Percentiles rank a stretch among this genome's conserved stretches.
phyloP scores from a whole-genome alignment of 345 rosid genomes.

The Hibiscus mutabilis region DNA sequence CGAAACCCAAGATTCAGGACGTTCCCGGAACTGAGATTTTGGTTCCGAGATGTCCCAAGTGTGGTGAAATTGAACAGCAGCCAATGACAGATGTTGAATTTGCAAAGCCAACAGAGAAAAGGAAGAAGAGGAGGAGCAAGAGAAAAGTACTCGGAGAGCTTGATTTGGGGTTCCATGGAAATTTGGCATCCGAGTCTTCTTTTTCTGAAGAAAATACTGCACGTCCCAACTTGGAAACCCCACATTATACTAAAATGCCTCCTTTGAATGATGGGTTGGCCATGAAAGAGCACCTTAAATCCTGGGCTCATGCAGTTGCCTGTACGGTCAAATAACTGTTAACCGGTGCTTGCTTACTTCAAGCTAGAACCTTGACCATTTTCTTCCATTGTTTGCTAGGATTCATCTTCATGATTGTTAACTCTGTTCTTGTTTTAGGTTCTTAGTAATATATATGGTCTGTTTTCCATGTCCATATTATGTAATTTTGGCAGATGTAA shows the following conservation, averaged over 20 bases:
- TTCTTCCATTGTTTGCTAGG: background rate
- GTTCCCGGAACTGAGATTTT: background rate
- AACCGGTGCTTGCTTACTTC: background rate
- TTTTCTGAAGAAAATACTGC: background rate
- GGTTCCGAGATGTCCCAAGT: constrained; percentile 12
- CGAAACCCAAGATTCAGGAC: constrained; percentile 11
- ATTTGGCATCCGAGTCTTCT: constrained; percentile 6
- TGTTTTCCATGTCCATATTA: background rate
- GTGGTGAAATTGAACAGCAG: constrained; percentile 19
- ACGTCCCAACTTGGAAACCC: background rate
- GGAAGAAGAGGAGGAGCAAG: constrained; percentile 10
- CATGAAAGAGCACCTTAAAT: constrained; percentile 57
- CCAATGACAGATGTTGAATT: constrained; percentile 17
- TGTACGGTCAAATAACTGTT: constrained; percentile 29
- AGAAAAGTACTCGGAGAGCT: constrained; percentile 29
- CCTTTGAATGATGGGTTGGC: constrained; percentile 43
- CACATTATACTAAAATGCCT: constrained; percentile 29
- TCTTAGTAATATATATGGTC: background rate
- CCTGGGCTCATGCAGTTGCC: constrained; percentile 59
- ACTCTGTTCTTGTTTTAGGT: background rate
- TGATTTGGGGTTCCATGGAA: constrained; percentile 22
- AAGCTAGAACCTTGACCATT: background rate
- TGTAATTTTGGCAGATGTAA: background rate
- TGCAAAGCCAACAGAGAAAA: background rate
- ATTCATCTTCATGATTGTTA: background rate